Evolutionary conservation across 148 eudicot genomes (phyloP), one percentile per base, ranked within the genome.

Genomic region (Cornus florida): DNA sequence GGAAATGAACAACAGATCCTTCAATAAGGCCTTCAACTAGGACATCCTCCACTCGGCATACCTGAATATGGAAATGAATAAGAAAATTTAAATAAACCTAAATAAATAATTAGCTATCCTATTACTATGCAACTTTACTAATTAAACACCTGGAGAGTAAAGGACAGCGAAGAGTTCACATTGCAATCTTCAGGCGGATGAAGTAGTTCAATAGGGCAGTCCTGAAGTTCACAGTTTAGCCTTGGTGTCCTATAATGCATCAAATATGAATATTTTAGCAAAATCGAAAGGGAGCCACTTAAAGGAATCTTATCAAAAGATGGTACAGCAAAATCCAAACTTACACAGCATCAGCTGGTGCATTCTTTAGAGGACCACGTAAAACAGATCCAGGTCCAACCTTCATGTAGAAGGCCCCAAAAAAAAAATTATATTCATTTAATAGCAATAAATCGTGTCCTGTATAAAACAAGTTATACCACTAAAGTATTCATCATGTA

Each of bases 161-260:
- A 97, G 60, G 93, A 79, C 75, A 97, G 76, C 65, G 97, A 89
- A 80, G 99, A 92, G 70, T 94, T 97, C 79, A 94, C 97, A 84
- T 92, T 97, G 89, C 99, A 97, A 76, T 97, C 99, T 59, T 97
- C 98, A 74, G 99, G 99, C 32, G 98, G 99, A 84, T 90, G 92
- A 67, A 97, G 88, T 76, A 97, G 85, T 77, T 97, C 99, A 72
- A 19, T 22, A 8, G 99, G 99, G 84, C 99, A 97, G 77, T 87
- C 89, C 79, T 87, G 77, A 68, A 75, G 82, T 76, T 92, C 92
- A 88, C 99, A 97, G 79, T 91, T 87, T 72, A 97, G 94, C 77
- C 82, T 90, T 73, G 98, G 97, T 28, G 85, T 86, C 93, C 98
- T 97, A 79, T 28, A 69, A 80, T 74, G 62, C 59, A 77, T 69